Conservation (phyloP, 2,329 filamentous ascomycete genomes). For the Alternaria viburni region DNA sequence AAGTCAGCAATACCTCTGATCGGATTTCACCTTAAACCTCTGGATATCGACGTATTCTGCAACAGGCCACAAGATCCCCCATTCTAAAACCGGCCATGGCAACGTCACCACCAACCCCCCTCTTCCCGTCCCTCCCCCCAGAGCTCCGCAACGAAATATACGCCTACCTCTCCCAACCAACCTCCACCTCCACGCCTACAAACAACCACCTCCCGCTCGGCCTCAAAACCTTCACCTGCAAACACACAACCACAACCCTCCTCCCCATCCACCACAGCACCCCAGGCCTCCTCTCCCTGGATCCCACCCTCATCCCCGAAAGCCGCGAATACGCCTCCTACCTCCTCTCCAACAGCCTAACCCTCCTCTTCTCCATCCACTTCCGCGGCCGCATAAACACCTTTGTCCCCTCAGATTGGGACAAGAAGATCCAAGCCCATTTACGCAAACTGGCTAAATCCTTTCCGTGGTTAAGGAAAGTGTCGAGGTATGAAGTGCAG, state of each 20-base stretch:
- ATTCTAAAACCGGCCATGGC: neutral
- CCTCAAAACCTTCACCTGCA: conserved; percentile 31
- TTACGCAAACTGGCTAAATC: conserved; percentile 31
- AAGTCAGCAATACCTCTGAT: neutral
- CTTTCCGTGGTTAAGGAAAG: conserved; percentile 34
- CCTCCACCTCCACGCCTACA: neutral
- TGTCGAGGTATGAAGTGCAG: conserved; percentile 28
- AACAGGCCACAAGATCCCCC: too few species aligned
- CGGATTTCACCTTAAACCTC: neutral
- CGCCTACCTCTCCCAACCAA: conserved; percentile 19
- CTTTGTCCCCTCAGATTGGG: conserved; percentile 38
- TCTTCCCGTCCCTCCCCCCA: conserved; percentile 36
- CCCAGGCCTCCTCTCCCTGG: conserved; percentile 28
- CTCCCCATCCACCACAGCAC: conserved; percentile 31
- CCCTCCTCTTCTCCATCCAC: conserved; percentile 27
- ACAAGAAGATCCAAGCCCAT: conserved; percentile 27
- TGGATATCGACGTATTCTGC: neutral
- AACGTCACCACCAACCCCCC: conserved; percentile 11
- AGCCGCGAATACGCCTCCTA: conserved; percentile 33
- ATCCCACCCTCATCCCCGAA: conserved; percentile 26
- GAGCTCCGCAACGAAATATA: conserved; percentile 43
- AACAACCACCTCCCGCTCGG: conserved; percentile 26
- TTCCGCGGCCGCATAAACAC: conserved; percentile 36
- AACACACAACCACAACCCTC: conserved; percentile 34
- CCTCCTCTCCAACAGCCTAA: conserved; percentile 26